Evolutionary conservation across 2,329 filamentous ascomycete genomes (phyloP).

Genomic region (Diaporthe helianthi): DNA sequence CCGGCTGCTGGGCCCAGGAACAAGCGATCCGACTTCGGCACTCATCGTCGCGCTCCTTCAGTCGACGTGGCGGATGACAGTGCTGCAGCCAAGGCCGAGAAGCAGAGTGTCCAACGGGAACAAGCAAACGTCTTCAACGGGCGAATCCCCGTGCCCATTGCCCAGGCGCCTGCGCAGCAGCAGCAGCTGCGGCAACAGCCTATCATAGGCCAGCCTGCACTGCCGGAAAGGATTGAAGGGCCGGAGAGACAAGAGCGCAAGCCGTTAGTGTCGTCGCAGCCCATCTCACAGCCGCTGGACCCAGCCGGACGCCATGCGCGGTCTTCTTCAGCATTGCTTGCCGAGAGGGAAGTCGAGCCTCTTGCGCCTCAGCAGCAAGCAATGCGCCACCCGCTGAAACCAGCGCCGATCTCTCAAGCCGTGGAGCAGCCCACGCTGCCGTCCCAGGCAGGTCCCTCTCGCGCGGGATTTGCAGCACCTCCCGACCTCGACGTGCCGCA

Average conservation of each 20-base stretch:
- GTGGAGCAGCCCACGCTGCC: conserved; percentile 38
- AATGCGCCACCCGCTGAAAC: conserved; percentile 51
- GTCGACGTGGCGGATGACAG: conserved; percentile 56
- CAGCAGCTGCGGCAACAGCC: conserved; percentile 40
- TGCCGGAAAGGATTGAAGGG: conserved; percentile 30
- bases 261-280: conserved; percentile 30
- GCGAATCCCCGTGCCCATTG: conserved; percentile 44
- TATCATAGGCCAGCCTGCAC: conserved; percentile 37
- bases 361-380: conserved; percentile 41
- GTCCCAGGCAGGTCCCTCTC: conserved; percentile 44
- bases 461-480: conserved; percentile 33
- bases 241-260: conserved; percentile 30
- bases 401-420: conserved; percentile 39
- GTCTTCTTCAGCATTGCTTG: conserved; percentile 25
- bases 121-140: conserved; percentile 37
- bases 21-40: conserved; percentile 57
- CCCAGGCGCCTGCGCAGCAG: conserved; percentile 42
- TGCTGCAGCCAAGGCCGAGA: conserved; percentile 54
- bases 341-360: conserved; percentile 32
- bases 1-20: conserved; percentile 60
- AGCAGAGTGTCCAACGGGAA: conserved; percentile 40
- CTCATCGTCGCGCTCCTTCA: conserved; percentile 48
- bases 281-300: conserved; percentile 27
- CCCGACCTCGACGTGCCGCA: conserved; percentile 23
- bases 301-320: conserved; percentile 30